Evolutionary conservation across 176 grass and related monocot genomes (phyloP).

Genomic region (Oryza punctata): DNA sequence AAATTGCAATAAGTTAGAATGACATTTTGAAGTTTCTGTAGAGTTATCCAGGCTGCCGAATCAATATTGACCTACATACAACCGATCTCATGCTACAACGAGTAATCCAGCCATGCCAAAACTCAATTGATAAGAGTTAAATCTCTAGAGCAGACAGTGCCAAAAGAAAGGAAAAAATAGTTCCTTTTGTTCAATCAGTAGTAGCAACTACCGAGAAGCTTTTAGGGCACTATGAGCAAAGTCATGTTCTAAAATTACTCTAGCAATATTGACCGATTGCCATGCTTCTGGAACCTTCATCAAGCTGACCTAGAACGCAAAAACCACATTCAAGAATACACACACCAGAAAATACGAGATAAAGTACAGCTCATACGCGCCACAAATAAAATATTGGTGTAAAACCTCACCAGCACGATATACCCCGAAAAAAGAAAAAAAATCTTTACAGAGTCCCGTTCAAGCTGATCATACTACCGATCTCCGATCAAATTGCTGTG

Average conservation of each 20-base stretch:
- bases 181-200: background rate
- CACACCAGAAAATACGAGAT: slow-evolving; percentile 2
- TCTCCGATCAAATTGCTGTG: background rate
- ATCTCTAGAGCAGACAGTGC: background rate
- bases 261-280: background rate
- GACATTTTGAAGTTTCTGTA: background rate
- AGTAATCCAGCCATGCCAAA: background rate
- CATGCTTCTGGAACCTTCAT: background rate
- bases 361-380: background rate
- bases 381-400: background rate
- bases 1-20: background rate
- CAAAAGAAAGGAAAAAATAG: background rate
- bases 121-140: background rate
- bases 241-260: background rate
- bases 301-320: background rate
- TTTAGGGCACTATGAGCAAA: slow-evolving; percentile 34
- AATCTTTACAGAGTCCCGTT: background rate
- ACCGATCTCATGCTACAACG: background rate
- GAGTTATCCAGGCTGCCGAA: background rate
- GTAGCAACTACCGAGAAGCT: slow-evolving; percentile 2
- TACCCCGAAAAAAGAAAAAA: background rate
- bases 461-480: background rate
- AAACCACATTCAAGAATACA: background rate
- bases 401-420: background rate
- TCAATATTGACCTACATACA: background rate